Percentiles rank a stretch among this genome's conserved stretches.
Evolutionary conservation across 1,284 basidiomycete species (phyloP).

Genomic region (Pulveroboletus sp.): DNA sequence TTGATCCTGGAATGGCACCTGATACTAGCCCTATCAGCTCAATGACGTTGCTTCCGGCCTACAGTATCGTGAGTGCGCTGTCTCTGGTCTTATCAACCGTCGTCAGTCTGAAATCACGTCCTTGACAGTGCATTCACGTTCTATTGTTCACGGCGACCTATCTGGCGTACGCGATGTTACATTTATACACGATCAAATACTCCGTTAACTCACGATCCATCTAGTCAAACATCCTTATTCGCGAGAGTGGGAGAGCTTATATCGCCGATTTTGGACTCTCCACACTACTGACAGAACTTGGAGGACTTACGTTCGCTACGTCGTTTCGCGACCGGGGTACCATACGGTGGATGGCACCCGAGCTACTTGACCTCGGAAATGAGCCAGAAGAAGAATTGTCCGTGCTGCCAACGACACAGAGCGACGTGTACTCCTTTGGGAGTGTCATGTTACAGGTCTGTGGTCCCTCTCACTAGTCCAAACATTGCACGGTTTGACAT

Average conservation of each 20-base stretch:
- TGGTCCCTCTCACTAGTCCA: background rate
- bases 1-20: background rate
- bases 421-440: constrained; percentile 25
- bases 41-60: constrained; percentile 1
- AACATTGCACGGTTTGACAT: background rate
- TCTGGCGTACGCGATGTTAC: background rate
- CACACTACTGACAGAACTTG: background rate
- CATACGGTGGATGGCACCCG: constrained; percentile 39
- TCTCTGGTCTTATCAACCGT: too few relatives aligned
- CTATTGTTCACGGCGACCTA: constrained; percentile 5
- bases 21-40: background rate
- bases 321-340: constrained; percentile 30
- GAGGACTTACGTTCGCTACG: constrained; percentile 1
- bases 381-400: background rate
- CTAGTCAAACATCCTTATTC: background rate
- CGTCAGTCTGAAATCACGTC: too few relatives aligned
- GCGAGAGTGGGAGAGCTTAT: background rate
- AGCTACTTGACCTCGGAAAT: constrained; percentile 23
- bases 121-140: background rate
- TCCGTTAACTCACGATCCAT: background rate
- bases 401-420: background rate
- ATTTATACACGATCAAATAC: background rate
- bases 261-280: constrained; percentile 16
- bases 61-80: constrained; percentile 9
- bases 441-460: constrained; percentile 23